Base-by-base conservation (phyloP, 441 rosid species). In the Theobroma grandiflorum region DNA sequence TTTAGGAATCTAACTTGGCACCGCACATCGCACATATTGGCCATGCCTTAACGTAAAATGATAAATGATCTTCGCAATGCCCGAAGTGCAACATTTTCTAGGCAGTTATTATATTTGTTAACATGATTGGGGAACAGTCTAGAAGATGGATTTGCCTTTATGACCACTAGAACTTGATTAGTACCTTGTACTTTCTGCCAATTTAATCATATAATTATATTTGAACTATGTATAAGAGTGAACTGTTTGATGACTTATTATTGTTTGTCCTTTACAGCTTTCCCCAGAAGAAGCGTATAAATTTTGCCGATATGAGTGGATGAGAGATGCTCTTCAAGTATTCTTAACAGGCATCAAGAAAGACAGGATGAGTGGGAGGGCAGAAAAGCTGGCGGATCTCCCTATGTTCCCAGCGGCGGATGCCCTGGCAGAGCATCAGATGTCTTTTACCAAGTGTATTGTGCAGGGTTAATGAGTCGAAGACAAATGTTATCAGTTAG, bases 291-390 rank as follows among this genome's bases (percentile, higher is more conserved):
- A 91, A 22, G 91, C 91, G 20, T 83, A 83, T 70, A 76, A 87
- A 63, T 69, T 58, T 43, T 89, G 91, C 82, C 88, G 93, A 33
- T 91, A 91, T 35, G 91, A 91, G 12, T 91, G 95, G 93, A 91
- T 91, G 95, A 81, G 82, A 26, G 88, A 82, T 18, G 93, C 91
- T 53, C 84, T 91, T 2, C 57, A 65, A 33, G 84, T 42, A 45
- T 80, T 91, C 71, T 38, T 88, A 68, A 75, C 61, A 35, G 75
- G 61, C 49, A 55, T 88, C 3, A 8, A 76, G 4, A 79, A 71
- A 62, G 70, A 77, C 2, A 40, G 55, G 37, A 49, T 40, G 59
- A 68, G 40, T 15, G 78, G 33, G 8, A 12, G 62, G 4, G 43
- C 73, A 6, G 74, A 67, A 67, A 82, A 80, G 11, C 42, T 62